Conservation (phyloP, 1,284 basidiomycete genomes). For the Ganoderma sinense region DNA sequence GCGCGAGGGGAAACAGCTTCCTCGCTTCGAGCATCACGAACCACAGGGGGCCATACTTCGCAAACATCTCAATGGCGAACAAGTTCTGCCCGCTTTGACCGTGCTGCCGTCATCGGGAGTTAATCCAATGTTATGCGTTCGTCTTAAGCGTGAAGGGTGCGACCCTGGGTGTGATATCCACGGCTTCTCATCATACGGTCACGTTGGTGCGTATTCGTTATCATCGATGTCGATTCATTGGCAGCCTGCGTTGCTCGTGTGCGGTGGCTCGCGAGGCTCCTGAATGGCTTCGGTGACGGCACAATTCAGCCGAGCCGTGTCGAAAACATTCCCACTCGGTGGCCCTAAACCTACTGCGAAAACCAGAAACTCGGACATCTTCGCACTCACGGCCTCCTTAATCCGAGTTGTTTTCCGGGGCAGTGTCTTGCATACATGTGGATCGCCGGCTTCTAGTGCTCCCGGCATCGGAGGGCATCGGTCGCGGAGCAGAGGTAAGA, state of each 20-base stretch:
- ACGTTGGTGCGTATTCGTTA: background rate
- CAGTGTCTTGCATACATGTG: background rate
- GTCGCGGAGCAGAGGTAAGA: background rate
- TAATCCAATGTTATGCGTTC: background rate
- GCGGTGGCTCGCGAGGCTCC: background rate
- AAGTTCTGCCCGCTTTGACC: constrained; percentile 21
- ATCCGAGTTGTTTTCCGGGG: background rate
- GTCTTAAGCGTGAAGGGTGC: background rate
- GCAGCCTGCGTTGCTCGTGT: background rate
- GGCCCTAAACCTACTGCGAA: background rate
- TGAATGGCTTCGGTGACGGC: background rate
- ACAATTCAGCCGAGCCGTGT: no score
- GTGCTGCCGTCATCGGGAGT: background rate
- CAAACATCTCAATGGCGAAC: constrained; percentile 28
- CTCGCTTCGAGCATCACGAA: constrained; percentile 30
- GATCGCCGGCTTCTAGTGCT: background rate
- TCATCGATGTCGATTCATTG: background rate
- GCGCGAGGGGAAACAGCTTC: constrained; percentile 32
- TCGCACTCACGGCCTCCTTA: background rate
- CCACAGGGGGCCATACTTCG: constrained; percentile 35
- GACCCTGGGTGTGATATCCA: background rate
- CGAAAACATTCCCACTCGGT: background rate
- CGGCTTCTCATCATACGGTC: background rate
- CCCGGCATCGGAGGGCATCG: background rate
- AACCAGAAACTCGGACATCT: background rate